phyloP scores from a whole-genome alignment of 2,329 filamentous ascomycete species.

The Calonectria crousiana region DNA sequence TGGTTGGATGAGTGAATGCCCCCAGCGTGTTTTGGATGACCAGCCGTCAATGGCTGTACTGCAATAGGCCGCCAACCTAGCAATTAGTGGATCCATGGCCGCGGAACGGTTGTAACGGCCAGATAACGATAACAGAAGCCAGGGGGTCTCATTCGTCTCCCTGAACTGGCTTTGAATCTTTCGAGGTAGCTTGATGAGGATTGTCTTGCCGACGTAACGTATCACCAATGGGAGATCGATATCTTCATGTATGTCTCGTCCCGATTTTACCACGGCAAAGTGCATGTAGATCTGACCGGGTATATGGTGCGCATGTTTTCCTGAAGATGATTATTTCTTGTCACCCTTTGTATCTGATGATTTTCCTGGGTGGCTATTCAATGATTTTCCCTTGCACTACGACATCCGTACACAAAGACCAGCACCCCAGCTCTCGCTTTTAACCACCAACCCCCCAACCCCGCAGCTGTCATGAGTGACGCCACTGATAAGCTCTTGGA shows the following conservation, averaged over 20 bases:
- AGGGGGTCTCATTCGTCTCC: background rate
- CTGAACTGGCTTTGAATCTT: background rate
- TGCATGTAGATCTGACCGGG: background rate
- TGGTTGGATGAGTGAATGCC: background rate
- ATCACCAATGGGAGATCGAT: background rate
- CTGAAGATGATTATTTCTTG: background rate
- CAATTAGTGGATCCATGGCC: background rate
- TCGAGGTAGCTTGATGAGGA: background rate
- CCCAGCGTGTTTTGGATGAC: background rate
- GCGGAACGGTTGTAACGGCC: background rate
- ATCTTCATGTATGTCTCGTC: background rate
- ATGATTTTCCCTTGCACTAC: background rate
- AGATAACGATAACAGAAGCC: background rate
- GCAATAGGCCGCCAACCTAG: background rate
- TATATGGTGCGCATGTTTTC: background rate
- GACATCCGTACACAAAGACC: background rate
- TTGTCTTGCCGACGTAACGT: background rate
- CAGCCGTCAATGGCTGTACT: background rate
- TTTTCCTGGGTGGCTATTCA: background rate
- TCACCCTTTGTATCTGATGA: background rate
- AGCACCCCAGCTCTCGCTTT: background rate
- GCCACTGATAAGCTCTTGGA: conserved; percentile 8
- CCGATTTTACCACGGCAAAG: background rate
- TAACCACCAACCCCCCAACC: background rate
- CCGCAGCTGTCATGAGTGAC: background rate